Evolutionary conservation across 352 stramenopile genomes (phyloP).

Genomic region (Globisporangium uncinulatum): DNA sequence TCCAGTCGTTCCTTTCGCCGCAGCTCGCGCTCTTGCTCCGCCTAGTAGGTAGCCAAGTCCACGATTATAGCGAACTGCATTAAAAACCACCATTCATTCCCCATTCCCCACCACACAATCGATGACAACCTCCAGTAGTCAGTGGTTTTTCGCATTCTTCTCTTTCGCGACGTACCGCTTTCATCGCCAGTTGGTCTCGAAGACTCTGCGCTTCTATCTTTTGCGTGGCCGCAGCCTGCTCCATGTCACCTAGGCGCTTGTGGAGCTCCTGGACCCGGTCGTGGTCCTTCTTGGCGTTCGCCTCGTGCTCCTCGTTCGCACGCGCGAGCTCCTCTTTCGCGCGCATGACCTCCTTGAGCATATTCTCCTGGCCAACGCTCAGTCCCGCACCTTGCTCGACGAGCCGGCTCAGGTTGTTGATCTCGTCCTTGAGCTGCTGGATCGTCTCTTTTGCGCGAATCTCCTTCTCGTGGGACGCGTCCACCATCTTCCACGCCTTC

Average conservation of each 20-base stretch:
- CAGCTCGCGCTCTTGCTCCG: slow-evolving; percentile 85
- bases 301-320: slow-evolving; percentile 81
- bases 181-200: slow-evolving; percentile 83
- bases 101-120: slow-evolving; percentile 13
- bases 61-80: no score
- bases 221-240: slow-evolving; percentile 38
- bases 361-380: slow-evolving; percentile 91
- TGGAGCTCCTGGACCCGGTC: slow-evolving; percentile 79
- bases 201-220: slow-evolving; percentile 79
- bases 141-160: no score
- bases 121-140: no score
- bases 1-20: slow-evolving; percentile 88
- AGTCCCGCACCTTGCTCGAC: slow-evolving; percentile 93
- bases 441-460: slow-evolving; percentile 93
- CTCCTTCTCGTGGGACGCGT: slow-evolving; percentile 94
- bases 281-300: slow-evolving; percentile 76
- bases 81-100: slow-evolving; percentile 14
- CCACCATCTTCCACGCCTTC: slow-evolving; percentile 93
- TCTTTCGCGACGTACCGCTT: slow-evolving; percentile 29
- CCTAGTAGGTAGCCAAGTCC: slow-evolving; percentile 21
- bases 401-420: slow-evolving; percentile 92
- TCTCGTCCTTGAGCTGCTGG: slow-evolving; percentile 94
- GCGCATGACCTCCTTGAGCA: slow-evolving; percentile 89
- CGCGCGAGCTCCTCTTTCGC: slow-evolving; percentile 87
- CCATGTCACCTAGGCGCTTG: slow-evolving; percentile 58